These are phyloP conservation scores for Rosa rugosa DNA, from an alignment of 306 rosid species.

Conservation along the genomic window DNA sequence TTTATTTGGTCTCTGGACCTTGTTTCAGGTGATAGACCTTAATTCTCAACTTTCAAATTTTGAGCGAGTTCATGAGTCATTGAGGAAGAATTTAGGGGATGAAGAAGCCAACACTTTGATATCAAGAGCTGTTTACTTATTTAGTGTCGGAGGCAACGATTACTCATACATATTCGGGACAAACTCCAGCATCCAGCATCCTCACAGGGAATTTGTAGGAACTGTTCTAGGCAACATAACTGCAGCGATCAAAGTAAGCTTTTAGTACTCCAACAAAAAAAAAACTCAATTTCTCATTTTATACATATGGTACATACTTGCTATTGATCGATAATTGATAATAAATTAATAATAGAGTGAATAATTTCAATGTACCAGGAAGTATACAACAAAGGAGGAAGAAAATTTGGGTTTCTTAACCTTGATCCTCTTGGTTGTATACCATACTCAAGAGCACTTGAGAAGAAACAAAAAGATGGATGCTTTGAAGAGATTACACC, in stretches of 20 bases:
- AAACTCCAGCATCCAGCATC: background rate
- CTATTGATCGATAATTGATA: too few species aligned
- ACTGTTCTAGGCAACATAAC: constrained; percentile 4
- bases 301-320: background rate
- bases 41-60: background rate
- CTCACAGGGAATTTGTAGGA: background rate
- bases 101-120: background rate
- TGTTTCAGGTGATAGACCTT: background rate
- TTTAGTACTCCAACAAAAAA: background rate
- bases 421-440: constrained; percentile 20
- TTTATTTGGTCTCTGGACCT: background rate
- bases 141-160: constrained; percentile 1
- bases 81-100: background rate
- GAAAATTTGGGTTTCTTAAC: constrained; percentile 32
- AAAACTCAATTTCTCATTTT: background rate
- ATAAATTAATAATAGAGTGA: background rate
- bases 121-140: background rate
- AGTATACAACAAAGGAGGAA: constrained; percentile 31
- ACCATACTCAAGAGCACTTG: constrained; percentile 6
- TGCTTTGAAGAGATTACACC: constrained; percentile 4
- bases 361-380: constrained; percentile 6
- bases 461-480: background rate
- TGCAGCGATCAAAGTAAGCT: background rate
- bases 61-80: background rate
- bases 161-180: background rate